Evolutionary conservation across 1,284 basidiomycete species (phyloP), one percentile per base, ranked within the genome.

Genomic region (Ceraceosorus bombacis): DNA sequence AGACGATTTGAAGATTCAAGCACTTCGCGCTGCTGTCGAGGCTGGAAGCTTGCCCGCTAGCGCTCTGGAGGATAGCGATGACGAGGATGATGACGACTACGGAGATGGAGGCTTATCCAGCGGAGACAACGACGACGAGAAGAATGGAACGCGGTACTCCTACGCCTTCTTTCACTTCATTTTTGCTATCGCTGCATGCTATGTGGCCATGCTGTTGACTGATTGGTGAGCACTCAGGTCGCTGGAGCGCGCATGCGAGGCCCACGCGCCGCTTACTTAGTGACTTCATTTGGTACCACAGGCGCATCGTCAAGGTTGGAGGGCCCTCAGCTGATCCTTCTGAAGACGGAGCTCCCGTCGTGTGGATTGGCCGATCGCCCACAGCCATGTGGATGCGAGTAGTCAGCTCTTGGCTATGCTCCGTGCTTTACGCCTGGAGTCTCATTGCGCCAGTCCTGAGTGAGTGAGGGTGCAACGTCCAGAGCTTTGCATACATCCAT

Each of bases 331-430:
- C 57, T 10, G 67, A 68, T 43, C 67, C 69, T n/a, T 76, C 78
- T 13, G 82, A 84, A 64, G 82, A 82, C 46, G 83, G 83, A 57
- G 51, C 13, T 7, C 77, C 76, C 41, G 88, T 94, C 69, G 90
- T 96, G 41, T 92, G 90, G 79, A 97, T 98, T 60, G 94, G 94
- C 27, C 85, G 91, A 53, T 94, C 90, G 8, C 89, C 92, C 74
- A 88, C 89, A 5, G 91, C 94, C 3, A 98, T 99, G 94, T 98
- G 95, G 94, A 97, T 97, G 89, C 83, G 95, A 5, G 84, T 97
- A 51, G 88, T 97, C 41, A 93, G 90, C 53, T 89, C 89, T 70
- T 99, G 93, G 69, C 55, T 69, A 9, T 76, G 72, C 60, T 68
- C 69, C 36, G 48, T 57, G 53, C 66, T 73, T 13, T 74, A 73